Base-by-base conservation (phyloP, 2,329 filamentous ascomycete species). In the Fusarium newnesense region DNA sequence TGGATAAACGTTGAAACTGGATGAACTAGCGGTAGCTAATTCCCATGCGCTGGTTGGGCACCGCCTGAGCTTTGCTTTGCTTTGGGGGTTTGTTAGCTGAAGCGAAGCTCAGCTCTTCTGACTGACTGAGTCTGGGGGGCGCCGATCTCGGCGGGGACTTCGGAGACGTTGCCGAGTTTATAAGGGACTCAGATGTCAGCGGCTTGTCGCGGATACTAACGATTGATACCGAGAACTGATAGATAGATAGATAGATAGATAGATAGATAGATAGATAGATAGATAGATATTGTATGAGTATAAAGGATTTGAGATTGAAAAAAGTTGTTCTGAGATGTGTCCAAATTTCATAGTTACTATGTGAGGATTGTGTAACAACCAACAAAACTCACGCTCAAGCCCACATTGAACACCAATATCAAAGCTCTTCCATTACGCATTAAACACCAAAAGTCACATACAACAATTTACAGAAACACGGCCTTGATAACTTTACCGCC, bases 71-170 rank as follows among this genome's bases (percentile, higher is more conserved):
- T 49, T 47, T 50, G 16, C 47, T 34, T 18, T 15, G 19, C 32
- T 65, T 37, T 58, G 24, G 63, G 52, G 24, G 30, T 32, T 32
- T 32, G 28, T 32, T 50, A 53, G 43, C 26, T 36, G 39, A 47
- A 44, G 36, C 65, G 39, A 30, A 64, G 53, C 44, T 47, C 36
- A 32, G 32, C 32, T 32, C 32, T 46, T 42, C 39, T 40, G 30
- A 18, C 30, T 58, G 36, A 15, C 47, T 46, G 49, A 56, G 32
- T 36, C 64, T 28, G 50, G 68, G 39, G 43, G 44, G 44, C 66
- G 61, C 70, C 70, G 70, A 73, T 46, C 62, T 73, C 70, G 70
- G 70, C 70, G 39, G 37, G 9, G 24, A 34, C 24, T 63, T 73
- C 70, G 70, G 70, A 50, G 60, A 44, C 58, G 58, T 18, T 46